A percentile compares a stretch with the other conserved stretches of the same genome.
phyloP scores from a whole-genome alignment of 306 rosid genomes.

The Malus fusca region DNA sequence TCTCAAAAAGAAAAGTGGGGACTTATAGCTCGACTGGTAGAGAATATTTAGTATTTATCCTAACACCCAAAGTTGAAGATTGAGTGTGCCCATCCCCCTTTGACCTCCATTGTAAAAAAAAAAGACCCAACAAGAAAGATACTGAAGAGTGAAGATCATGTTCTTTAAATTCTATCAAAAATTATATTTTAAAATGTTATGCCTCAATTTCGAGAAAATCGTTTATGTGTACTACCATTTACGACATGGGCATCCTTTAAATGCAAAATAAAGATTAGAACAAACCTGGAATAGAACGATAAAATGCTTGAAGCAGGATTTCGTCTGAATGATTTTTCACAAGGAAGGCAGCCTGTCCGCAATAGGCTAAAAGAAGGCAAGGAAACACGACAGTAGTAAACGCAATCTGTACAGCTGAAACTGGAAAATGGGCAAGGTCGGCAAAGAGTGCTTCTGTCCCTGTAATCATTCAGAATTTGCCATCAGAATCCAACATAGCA shows the following conservation, averaged over 20 bases:
- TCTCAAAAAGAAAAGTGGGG: background rate
- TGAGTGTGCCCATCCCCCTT: background rate
- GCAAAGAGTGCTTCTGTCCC: slow-evolving; percentile 99
- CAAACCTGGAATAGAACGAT: slow-evolving; percentile 92
- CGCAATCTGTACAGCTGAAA: slow-evolving; percentile 89
- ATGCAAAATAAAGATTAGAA: slow-evolving; percentile 3
- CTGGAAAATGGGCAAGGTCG: slow-evolving; percentile 93
- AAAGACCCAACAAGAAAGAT: background rate
- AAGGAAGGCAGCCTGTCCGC: slow-evolving; percentile 97
- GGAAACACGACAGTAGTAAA: slow-evolving; percentile 91
- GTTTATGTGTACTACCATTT: background rate
- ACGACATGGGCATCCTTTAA: background rate
- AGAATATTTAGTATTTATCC: background rate
- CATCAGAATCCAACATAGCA: slow-evolving; percentile 19
- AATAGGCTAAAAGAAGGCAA: slow-evolving; percentile 88
- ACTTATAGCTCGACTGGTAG: background rate
- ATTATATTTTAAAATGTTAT: background rate
- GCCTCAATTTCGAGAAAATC: background rate
- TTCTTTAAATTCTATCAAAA: background rate
- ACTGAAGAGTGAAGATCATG: background rate
- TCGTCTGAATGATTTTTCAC: slow-evolving; percentile 1
- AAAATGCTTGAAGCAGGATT: slow-evolving; percentile 40
- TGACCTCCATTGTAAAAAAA: background rate
- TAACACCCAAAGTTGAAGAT: background rate
- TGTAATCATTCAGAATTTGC: slow-evolving; percentile 33